Evolutionary conservation across 345 rosid species (phyloP), one percentile per base, ranked within the genome.

Genomic region (Isatis tinctoria): DNA sequence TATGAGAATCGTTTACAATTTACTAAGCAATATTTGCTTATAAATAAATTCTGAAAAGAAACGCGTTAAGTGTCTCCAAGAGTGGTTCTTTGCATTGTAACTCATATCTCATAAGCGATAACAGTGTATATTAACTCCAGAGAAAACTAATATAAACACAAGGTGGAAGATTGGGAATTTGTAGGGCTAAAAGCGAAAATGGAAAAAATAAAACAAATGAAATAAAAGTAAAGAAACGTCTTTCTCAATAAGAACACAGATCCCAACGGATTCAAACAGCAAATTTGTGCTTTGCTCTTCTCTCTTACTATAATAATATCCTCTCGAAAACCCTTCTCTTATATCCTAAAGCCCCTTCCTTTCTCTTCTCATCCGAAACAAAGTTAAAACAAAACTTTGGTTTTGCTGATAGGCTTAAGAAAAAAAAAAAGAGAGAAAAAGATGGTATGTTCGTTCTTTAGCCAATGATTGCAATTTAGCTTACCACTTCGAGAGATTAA

Each of bases 211-310:
- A 45, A 39, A 6, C 24, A 59, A 56, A 27, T 4, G 11, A 77
- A 54, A 26, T 2, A 30, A 70, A 77, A 71, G 81, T 74, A 85
- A 85, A 86, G 76, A 82, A 84, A 81, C 76, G 94, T 86, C 93
- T 87, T 90, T 89, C 93, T 86, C 92, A 84, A 75, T 58, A 57
- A 65, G 54, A 77, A 78, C 94, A 82, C 98, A 86, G 98, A 93
- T 93, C 98, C 98, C 97, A 67, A 93, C 82, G 88, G 84, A 79
- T 83, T 91, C 73, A 76, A 77, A 91, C 90, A 80, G 82, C 83
- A 78, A 79, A 65, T 79, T 82, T 87, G 77, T 67, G 85, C 82
- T 82, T 87, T 69, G 74, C 65, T 70, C 75, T 45, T 56, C 74
- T 63, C 62, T 44, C 66, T 69, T 67, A n/a, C n/a, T n/a, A 17